phyloP scores from a whole-genome alignment of 2,329 filamentous ascomycete genomes.

The Elsinoe necatrix region DNA sequence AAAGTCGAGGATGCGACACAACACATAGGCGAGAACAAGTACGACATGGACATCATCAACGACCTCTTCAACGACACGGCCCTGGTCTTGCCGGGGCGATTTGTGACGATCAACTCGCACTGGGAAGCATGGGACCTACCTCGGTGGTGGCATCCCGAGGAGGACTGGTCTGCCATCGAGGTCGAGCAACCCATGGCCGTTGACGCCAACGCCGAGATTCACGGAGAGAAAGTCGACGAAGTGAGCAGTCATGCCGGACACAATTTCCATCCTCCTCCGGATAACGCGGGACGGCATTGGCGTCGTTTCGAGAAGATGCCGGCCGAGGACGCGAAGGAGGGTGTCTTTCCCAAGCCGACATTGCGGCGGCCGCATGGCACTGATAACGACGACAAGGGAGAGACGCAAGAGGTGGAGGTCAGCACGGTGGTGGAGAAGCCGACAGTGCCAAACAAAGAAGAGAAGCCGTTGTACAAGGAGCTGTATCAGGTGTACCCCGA shows the following conservation, averaged over 20 bases:
- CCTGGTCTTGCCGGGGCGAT: constrained; percentile 25
- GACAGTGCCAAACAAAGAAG: not conserved
- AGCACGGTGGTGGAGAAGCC: not conserved
- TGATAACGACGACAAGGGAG: not conserved
- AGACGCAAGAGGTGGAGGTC: not conserved
- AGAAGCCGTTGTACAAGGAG: constrained; percentile 20
- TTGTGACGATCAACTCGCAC: constrained; percentile 25
- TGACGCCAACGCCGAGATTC: constrained; percentile 7
- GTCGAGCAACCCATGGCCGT: not conserved
- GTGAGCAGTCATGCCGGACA: not conserved
- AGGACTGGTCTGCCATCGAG: not conserved
- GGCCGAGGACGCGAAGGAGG: not conserved
- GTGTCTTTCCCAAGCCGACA: not conserved
- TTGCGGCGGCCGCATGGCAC: not conserved
- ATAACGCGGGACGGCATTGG: constrained; percentile 1
- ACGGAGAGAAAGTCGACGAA: constrained; percentile 5
- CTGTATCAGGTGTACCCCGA: constrained; percentile 21
- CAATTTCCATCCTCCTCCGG: constrained; percentile 9
- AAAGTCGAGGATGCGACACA: constrained; percentile 20
- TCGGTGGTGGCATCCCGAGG: constrained; percentile 21
- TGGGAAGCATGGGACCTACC: constrained; percentile 29
- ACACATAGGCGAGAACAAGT: constrained; percentile 20
- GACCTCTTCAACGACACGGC: constrained; percentile 24
- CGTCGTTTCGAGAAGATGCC: not conserved
- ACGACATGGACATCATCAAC: constrained; percentile 29